A percentile compares a stretch with the other conserved stretches of the same genome.
These are phyloP conservation scores for Boletus sensibilis DNA, from an alignment of 768 basidiomycete genomes.

Conservation along the genomic window DNA sequence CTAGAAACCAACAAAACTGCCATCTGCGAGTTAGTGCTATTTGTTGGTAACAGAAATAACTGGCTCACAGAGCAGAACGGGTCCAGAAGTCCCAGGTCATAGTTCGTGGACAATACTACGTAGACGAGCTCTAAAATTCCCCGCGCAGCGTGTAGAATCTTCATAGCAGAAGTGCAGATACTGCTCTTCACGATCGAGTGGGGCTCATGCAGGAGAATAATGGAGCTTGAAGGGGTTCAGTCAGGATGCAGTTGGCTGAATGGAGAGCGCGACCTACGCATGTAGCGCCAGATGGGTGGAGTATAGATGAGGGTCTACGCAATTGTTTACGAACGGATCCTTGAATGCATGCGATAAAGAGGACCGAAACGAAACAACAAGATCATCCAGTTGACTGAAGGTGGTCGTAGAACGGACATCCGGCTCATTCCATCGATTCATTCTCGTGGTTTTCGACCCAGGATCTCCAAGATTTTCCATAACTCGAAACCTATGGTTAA, in stretches of 20 bases:
- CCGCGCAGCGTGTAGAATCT: constrained; percentile 65
- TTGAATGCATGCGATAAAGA: constrained; percentile 57
- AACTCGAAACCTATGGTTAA: constrained; percentile 65
- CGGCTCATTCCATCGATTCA: constrained; percentile 40
- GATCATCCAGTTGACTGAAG: constrained; percentile 61
- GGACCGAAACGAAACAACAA: constrained; percentile 54
- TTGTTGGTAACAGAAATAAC: not conserved
- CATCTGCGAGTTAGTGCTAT: not conserved
- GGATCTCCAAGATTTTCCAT: constrained; percentile 60
- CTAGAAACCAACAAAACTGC: constrained; percentile 69
- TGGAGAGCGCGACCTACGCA: constrained; percentile 27
- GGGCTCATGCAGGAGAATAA: constrained; percentile 72
- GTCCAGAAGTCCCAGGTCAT: constrained; percentile 67
- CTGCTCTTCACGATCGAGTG: constrained; percentile 60
- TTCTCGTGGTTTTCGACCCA: constrained; percentile 24
- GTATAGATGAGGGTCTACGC: constrained; percentile 61
- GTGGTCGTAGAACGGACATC: constrained; percentile 61
- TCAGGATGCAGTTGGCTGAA: constrained; percentile 38
- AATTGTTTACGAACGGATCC: constrained; percentile 50
- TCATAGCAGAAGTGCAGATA: constrained; percentile 67
- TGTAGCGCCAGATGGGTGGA: constrained; percentile 32
- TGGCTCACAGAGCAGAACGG: constrained; percentile 62
- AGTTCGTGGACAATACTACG: constrained; percentile 65
- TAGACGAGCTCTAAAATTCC: constrained; percentile 67
- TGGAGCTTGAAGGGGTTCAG: constrained; percentile 44